Evolutionary conservation across 2,329 filamentous ascomycete species (phyloP).

Genomic region (Elsinoe perseae): DNA sequence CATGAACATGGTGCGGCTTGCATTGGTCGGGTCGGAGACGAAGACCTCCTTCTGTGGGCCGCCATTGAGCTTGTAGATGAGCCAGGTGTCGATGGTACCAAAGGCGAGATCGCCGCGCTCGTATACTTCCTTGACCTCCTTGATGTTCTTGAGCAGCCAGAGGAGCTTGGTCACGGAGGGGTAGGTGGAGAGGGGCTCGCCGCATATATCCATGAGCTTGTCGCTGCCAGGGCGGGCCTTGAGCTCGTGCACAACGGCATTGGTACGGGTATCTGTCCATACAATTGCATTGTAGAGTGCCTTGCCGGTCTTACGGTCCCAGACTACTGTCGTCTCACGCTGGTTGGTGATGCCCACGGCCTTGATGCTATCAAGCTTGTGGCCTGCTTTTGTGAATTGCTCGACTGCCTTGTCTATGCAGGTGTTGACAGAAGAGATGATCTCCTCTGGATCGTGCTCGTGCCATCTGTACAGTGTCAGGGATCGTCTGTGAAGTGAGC

Average conservation of each 20-base stretch:
- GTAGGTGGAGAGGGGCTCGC: slow-evolving; percentile 79
- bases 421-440: slow-evolving; percentile 64
- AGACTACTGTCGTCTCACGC: slow-evolving; percentile 78
- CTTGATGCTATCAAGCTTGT: slow-evolving; percentile 60
- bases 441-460: slow-evolving; percentile 74
- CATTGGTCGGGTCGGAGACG: slow-evolving; percentile 82
- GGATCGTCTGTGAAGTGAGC: not conserved
- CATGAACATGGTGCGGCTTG: slow-evolving; percentile 91
- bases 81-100: slow-evolving; percentile 82
- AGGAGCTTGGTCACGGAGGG: slow-evolving; percentile 77
- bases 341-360: slow-evolving; percentile 84
- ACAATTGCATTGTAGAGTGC: slow-evolving; percentile 78
- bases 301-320: slow-evolving; percentile 74
- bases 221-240: slow-evolving; percentile 61
- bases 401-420: slow-evolving; percentile 72
- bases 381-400: slow-evolving; percentile 62
- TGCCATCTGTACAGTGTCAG: slow-evolving; percentile 60
- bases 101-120: slow-evolving; percentile 69
- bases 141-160: slow-evolving; percentile 70
- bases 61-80: slow-evolving; percentile 77
- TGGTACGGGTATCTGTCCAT: slow-evolving; percentile 81
- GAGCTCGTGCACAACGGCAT: slow-evolving; percentile 66
- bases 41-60: slow-evolving; percentile 59
- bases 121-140: slow-evolving; percentile 64
- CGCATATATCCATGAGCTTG: slow-evolving; percentile 61